These are phyloP conservation scores for Parastagonospora nodorum DNA, from an alignment of 2,329 filamentous ascomycete genomes.

Conservation along the genomic window DNA sequence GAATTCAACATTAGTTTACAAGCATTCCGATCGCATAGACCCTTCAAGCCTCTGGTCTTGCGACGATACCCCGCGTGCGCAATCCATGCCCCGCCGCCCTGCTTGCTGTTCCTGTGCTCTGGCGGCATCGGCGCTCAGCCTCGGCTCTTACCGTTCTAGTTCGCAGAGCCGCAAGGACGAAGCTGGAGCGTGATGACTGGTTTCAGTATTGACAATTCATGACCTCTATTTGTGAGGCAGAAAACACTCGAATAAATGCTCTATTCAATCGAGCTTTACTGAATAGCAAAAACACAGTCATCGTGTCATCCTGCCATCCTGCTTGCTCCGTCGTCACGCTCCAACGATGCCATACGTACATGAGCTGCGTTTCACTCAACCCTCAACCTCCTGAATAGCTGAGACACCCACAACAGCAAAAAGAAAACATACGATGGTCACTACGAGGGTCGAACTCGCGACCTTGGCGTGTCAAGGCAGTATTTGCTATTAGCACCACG, in stretches of 20 bases:
- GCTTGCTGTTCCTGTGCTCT: constrained; percentile 12
- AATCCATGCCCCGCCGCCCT: constrained; percentile 16
- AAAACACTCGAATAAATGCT: too few relatives aligned
- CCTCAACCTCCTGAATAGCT: too few relatives aligned
- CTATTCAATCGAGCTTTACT: too few relatives aligned
- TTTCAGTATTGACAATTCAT: too few relatives aligned
- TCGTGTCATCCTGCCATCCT: too few relatives aligned
- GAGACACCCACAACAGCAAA: background rate
- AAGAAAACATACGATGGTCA: background rate
- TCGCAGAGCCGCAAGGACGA: background rate
- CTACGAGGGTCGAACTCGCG: constrained; percentile 6
- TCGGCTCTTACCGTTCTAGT: too few relatives aligned
- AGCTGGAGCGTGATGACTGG: background rate
- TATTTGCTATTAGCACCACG: constrained; percentile 26
- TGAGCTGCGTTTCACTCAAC: too few relatives aligned
- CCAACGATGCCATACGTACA: too few relatives aligned
- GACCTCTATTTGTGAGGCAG: too few relatives aligned
- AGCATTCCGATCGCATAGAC: background rate
- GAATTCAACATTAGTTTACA: background rate
- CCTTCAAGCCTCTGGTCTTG: background rate
- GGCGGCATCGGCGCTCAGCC: constrained; percentile 7
- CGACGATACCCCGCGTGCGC: background rate
- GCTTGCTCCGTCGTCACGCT: too few relatives aligned
- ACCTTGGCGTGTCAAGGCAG: constrained; percentile 6
- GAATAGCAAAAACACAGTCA: too few relatives aligned